Base-by-base conservation (phyloP, 2,329 filamentous ascomycete genomes). In the Microascus cirrosus region DNA sequence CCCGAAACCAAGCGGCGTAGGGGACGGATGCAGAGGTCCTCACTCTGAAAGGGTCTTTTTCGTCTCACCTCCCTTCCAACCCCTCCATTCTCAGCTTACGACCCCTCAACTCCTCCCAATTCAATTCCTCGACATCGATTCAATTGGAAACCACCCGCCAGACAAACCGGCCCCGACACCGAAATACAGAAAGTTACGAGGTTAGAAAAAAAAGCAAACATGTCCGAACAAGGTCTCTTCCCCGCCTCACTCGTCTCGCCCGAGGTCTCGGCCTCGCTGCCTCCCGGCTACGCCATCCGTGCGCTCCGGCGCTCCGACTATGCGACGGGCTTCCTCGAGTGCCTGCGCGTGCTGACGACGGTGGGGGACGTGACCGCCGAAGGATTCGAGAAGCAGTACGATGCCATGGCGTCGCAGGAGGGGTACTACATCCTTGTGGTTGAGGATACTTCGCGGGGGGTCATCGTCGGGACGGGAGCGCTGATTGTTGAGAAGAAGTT, bases 401-500 rank as follows among this genome's bases (percentile, higher is more conserved):
- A 91, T 63, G 92, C 87, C 81, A 92, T 96, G 77, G 76, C 79
- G 52, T 76, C 78, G 55, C 84, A 87, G 65, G 84, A 84, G 61
- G 87, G 85, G 60, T 96, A 97, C 77, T 96, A 89, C 71, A 79
- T 96, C 59, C 77, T 97, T 35, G 89, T 93, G 61, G 87, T 97
- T 57, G 86, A 90, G 68, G 89, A 97, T 69, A 83, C 79, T 24
- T 73, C 70, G 54, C 71, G 73, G 55, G 73, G 73, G 53, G 78
- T 79, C 62, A 83, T 97, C 55, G 94, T 97, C n/a, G 93, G 89
- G 28, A 96, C 91, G 0, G 94, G 94, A 1, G 88, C 88, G 39
- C 74, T 97, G 72, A 82, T 97, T 63, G 90, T 96, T 54, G 94
- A 99, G 83, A 83, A 87, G 74, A 97, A 97, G 75, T 94, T 94